Percentiles rank a stretch among this genome's conserved stretches.
phyloP scores from a whole-genome alignment of 306 rosid species.

The Trifolium dubium region DNA sequence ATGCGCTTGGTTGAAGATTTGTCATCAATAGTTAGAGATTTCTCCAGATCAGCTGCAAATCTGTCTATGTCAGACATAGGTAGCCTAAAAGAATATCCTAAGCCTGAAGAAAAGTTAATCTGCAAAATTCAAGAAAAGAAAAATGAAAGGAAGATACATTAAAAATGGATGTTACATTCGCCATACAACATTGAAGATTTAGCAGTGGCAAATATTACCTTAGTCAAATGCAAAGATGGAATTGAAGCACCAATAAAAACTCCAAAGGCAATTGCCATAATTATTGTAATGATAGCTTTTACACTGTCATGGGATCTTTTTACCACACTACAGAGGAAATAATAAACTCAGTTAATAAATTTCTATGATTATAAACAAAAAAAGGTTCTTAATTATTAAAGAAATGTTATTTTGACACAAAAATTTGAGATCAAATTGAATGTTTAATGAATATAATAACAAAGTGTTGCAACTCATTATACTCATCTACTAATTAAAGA shows the following conservation, averaged over 20 bases:
- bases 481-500: background rate
- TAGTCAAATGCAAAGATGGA: conserved; percentile 58
- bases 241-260: conserved; percentile 78
- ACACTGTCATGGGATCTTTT: conserved; percentile 67
- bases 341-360: conserved; percentile 25
- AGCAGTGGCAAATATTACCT: conserved; percentile 57
- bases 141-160: background rate
- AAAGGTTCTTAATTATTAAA: background rate
- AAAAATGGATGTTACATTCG: conserved; percentile 35
- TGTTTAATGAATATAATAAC: background rate
- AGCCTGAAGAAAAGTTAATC: conserved; percentile 73
- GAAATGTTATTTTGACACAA: background rate
- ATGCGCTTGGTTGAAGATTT: conserved; percentile 45
- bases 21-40: conserved; percentile 45
- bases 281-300: conserved; percentile 58
- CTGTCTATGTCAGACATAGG: conserved; percentile 63
- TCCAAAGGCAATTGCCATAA: conserved; percentile 74
- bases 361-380: background rate
- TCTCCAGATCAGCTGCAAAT: conserved; percentile 46
- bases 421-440: background rate
- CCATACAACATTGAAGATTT: background rate
- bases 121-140: conserved; percentile 51
- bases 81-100: conserved; percentile 69
- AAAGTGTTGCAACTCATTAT: background rate
- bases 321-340: conserved; percentile 48